Percentiles rank a stretch among this genome's conserved stretches.
phyloP scores from a whole-genome alignment of 2,329 filamentous ascomycete species.

The Botrytis fabae region DNA sequence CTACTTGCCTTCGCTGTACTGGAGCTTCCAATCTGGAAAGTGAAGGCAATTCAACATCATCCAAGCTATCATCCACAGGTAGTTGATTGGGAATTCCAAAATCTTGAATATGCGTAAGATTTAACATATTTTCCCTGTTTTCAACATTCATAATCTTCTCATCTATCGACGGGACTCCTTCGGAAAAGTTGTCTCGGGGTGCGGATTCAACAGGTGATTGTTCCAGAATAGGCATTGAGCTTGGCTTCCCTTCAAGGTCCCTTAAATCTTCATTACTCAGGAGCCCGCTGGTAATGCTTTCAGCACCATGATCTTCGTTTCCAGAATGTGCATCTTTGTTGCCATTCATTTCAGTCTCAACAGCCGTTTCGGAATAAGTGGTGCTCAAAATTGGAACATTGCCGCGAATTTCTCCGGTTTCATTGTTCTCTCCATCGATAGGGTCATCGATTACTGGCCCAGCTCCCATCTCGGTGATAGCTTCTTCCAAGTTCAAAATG shows the following conservation, averaged over 20 bases:
- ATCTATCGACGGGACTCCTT: too few species aligned
- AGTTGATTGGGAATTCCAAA: not conserved
- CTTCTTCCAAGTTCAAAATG: not conserved
- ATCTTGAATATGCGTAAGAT: not conserved
- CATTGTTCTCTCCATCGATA: not conserved
- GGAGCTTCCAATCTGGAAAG: not conserved
- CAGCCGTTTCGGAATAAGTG: not conserved
- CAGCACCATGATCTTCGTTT: not conserved
- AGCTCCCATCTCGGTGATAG: not conserved
- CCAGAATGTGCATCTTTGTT: not conserved
- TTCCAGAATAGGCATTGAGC: not conserved
- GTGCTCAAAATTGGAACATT: not conserved
- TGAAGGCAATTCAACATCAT: conserved; percentile 4
- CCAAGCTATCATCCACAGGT: not conserved
- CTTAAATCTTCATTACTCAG: not conserved
- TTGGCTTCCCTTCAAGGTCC: not conserved
- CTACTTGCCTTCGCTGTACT: not conserved
- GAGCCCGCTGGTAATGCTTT: not conserved
- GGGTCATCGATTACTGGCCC: not conserved
- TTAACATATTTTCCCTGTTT: not conserved
- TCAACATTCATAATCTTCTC: not conserved
- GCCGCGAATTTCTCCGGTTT: too few species aligned
- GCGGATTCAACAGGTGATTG: not conserved
- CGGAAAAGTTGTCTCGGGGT: not conserved
- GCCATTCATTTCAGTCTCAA: not conserved